Evolutionary conservation across 495 filamentous ascomycete species (phyloP), one percentile per base, ranked within the genome.

Genomic region (Penicillium diatomitis): DNA sequence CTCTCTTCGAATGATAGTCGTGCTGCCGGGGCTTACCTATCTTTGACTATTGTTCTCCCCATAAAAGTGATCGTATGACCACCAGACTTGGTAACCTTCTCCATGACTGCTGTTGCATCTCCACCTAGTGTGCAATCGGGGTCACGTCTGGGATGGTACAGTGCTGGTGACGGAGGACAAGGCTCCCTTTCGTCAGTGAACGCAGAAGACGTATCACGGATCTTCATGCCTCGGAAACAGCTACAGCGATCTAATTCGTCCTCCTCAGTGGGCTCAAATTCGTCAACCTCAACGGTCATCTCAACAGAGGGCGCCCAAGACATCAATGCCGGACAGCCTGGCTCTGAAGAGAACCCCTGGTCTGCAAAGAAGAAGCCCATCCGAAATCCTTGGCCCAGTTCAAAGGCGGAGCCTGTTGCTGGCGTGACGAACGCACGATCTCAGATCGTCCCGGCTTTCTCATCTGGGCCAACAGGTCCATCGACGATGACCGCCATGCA

Each of bases 21-120:
- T 27, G 6, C n/a, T 34, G 11, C 34, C 28, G 36, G 29, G 38
- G 47, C 47, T 42, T 27, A 37, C 38, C 41, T 29, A 48, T 44
- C 47, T 35, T 31, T 20, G 20, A 20, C 20, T 20, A 20, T 20
- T 20, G 20, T 20, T 20, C 20, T 20, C 20, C 20, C 20, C 20
- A 20, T 20, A 0, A 20, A 20, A 20, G 20, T 20, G 20, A 20
- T 20, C 20, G 20, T 2, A 20, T 20, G 20, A 20, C 20, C 20
- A 20, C 20, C 20, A 20, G 20, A 20, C 20, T 20, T 20, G 51
- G 55, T 58, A 63, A 66, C 64, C 57, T 74, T 72, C 66, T 71
- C 70, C 66, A 98, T 98, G 92, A 98, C 92, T 79, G 92, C 92
- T 69, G 91, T 98, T 70, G 92, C 90, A 62, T 87, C 82, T 72